Evolutionary conservation across 2,329 filamentous ascomycete species (phyloP), one percentile per base, ranked within the genome.

Genomic region (Zymoseptoria ardabiliae): DNA sequence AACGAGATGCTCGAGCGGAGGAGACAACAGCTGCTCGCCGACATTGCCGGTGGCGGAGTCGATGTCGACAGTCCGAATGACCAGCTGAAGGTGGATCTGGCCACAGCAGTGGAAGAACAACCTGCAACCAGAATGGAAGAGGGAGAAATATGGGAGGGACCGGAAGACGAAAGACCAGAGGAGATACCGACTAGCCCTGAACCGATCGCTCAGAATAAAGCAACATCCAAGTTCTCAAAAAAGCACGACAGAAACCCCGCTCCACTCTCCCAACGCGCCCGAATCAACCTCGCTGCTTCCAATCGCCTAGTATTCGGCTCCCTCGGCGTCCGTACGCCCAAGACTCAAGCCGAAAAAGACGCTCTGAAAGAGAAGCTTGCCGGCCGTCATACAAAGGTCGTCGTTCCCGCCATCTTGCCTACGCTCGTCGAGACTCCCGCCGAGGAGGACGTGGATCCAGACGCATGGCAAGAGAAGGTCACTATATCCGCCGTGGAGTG

Each of bases 401-500:
- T 59, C 8, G 64, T 56, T 25, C 55, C 57, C 28, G 23, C 54
- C 10, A 62, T 71, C 56, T 60, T 45, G 63, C 50, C 30, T 53
- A 56, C 45, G 49, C 54, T 53, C 6, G 23, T 54, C 11, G 53
- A 53, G 52, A 28, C 53, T 35, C 25, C 58, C 8, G 62, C 63
- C n/a, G 61, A 70, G 21, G 69, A 68, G 2, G 56, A 76, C 25
- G 76, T 82, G 51, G 79, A 84, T 51, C 75, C 81, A 0, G 81
- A 88, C 28, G 80, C 83, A 21, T 97, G 92, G 92, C 84, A 84
- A 65, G 77, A 83, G 4, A 90, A 85, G 65, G 86, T 97, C 61
- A 81, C 78, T 10, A 85, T 96, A 61, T 82, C 83, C 22, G 92
- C 90, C 21, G 89, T 95, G 0, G 93, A 97, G 72, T 97, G 92